Conservation (phyloP, 305 asterid genomes). For the Withania somnifera region DNA sequence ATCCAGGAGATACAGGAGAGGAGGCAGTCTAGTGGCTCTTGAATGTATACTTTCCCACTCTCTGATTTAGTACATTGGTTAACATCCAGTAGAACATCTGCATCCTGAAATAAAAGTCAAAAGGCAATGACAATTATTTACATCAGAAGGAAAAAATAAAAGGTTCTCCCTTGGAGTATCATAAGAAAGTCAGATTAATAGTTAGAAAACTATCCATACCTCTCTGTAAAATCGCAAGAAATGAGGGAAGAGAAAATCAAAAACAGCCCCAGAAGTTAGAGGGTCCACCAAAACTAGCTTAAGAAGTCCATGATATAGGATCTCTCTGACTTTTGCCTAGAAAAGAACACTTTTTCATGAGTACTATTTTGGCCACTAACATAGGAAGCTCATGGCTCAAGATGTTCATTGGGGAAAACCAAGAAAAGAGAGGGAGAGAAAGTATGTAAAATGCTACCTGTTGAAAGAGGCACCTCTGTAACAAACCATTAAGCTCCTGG, state of each 20-base stretch:
- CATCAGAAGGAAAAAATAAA: background rate
- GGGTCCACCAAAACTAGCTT: slow-evolving; percentile 83
- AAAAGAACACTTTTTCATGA: background rate
- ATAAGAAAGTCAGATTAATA: background rate
- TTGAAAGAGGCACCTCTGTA: slow-evolving; percentile 84
- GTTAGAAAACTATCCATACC: slow-evolving; percentile 23
- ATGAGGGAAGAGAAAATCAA: slow-evolving; percentile 66
- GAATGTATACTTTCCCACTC: slow-evolving; percentile 42
- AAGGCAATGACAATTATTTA: background rate
- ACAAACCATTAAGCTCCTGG: slow-evolving; percentile 71
- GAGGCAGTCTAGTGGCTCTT: slow-evolving; percentile 79
- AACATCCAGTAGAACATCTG: slow-evolving; percentile 38
- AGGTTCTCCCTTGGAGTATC: background rate
- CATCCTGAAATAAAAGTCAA: slow-evolving; percentile 34
- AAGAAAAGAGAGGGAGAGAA: slow-evolving; percentile 1
- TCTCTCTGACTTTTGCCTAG: slow-evolving; percentile 62
- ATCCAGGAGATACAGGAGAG: slow-evolving; percentile 73
- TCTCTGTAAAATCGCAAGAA: slow-evolving; percentile 60
- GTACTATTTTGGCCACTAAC: background rate
- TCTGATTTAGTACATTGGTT: slow-evolving; percentile 54
- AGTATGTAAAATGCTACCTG: slow-evolving; percentile 35
- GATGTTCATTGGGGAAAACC: slow-evolving; percentile 1
- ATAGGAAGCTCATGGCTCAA: background rate
- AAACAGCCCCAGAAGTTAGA: slow-evolving; percentile 36
- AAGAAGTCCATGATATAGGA: slow-evolving; percentile 55